Evolutionary conservation across 768 basidiomycete species (phyloP).

Genomic region (Symmetrospora coprosmae): DNA sequence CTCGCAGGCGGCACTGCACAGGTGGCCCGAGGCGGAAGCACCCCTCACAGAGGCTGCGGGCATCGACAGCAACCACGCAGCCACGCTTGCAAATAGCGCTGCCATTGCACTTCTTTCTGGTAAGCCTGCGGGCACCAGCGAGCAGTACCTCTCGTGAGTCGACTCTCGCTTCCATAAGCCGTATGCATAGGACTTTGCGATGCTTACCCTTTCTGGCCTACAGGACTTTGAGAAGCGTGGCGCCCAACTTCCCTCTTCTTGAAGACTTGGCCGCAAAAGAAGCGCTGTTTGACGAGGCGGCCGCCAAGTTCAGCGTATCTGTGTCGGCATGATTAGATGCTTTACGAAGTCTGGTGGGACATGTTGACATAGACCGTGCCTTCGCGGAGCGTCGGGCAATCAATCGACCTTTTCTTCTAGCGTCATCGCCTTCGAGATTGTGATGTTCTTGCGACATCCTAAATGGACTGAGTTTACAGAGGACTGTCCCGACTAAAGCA

Average conservation of each 20-base stretch:
- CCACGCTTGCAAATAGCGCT: constrained; percentile 28
- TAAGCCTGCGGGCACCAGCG: constrained; percentile 20
- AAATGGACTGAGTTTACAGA: too few species aligned
- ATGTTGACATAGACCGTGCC: too few species aligned
- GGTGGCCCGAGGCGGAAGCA: constrained; percentile 30
- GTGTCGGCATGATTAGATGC: constrained; percentile 47
- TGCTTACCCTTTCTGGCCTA: neutral
- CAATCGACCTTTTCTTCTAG: too few species aligned
- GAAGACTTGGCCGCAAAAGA: constrained; percentile 36
- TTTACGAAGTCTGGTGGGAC: too few species aligned
- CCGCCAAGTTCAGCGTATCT: constrained; percentile 35
- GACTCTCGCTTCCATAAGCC: neutral
- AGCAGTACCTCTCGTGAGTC: constrained; percentile 18
- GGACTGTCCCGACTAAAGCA: constrained; percentile 46
- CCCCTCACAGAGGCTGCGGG: constrained; percentile 27
- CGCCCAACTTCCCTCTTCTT: constrained; percentile 37
- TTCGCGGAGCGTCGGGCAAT: too few species aligned
- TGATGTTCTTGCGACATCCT: too few species aligned
- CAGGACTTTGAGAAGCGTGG: constrained; percentile 34
- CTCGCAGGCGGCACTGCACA: constrained; percentile 25
- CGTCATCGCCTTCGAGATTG: too few species aligned
- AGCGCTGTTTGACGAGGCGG: constrained; percentile 38
- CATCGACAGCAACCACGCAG: constrained; percentile 30
- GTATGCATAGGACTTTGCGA: neutral
- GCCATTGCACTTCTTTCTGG: constrained; percentile 28